phyloP scores from a whole-genome alignment of 345 rosid species.

The Angophora floribunda region DNA sequence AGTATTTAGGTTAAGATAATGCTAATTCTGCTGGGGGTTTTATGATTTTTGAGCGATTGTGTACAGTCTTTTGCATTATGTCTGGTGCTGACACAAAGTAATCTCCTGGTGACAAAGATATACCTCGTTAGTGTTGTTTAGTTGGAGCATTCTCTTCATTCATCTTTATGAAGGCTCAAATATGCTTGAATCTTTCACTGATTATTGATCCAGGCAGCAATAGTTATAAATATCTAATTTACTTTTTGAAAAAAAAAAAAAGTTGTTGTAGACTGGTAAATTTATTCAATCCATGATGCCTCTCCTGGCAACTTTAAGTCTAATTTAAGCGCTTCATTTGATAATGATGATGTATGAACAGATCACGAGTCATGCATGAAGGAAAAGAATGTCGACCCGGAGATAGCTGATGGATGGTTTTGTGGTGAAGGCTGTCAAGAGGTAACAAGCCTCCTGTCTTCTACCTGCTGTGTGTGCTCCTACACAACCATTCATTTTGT shows the following conservation, averaged over 20 bases:
- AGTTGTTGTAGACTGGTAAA: background rate
- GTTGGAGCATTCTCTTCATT: background rate
- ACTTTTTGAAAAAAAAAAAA: background rate
- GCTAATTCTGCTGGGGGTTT: background rate
- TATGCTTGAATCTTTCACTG: background rate
- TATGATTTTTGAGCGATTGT: background rate
- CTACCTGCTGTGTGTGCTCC: background rate
- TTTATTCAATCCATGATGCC: background rate
- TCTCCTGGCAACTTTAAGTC: background rate
- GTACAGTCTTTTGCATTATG: background rate
- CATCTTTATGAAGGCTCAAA: background rate
- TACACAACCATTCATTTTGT: background rate
- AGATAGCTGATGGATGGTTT: conserved; percentile 46
- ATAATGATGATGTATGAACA: conserved; percentile 5
- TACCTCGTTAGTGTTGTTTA: background rate
- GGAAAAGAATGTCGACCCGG: conserved; percentile 20
- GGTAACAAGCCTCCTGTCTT: conserved; percentile 27
- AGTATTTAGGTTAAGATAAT: background rate
- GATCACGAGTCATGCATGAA: conserved; percentile 68
- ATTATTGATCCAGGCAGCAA: background rate
- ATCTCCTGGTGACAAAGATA: background rate
- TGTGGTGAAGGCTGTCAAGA: conserved; percentile 64
- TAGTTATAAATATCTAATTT: background rate
- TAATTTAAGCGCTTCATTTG: background rate
- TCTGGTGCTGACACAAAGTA: background rate